Evolutionary conservation across 148 eudicot genomes (phyloP).

Genomic region (Diospyros lotus): DNA sequence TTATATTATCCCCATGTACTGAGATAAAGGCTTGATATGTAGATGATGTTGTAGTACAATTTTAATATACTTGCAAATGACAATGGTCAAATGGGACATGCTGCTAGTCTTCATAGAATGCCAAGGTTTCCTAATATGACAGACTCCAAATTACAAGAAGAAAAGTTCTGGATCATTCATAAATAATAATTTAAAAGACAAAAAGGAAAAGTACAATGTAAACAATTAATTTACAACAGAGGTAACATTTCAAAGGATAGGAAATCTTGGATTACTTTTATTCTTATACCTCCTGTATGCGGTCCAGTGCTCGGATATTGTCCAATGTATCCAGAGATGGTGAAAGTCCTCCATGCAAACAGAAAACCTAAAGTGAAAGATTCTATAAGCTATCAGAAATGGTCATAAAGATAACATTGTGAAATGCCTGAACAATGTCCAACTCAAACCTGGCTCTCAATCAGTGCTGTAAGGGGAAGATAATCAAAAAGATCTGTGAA

Average conservation of each 20-base stretch:
- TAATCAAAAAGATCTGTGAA: conserved; percentile 97
- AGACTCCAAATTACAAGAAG: background rate
- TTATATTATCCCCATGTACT: too few species aligned
- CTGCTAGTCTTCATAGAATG: too few species aligned
- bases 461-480: conserved; percentile 93
- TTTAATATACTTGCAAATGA: too few species aligned
- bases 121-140: background rate
- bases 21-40: too few species aligned
- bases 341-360: conserved; percentile 98
- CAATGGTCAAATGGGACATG: too few species aligned
- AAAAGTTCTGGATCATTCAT: background rate
- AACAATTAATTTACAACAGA: background rate
- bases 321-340: conserved; percentile 91
- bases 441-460: conserved; percentile 85
- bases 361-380: conserved; percentile 54
- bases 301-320: conserved; percentile 90
- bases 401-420: background rate
- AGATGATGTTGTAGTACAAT: too few species aligned
- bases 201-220: too few species aligned
- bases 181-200: background rate
- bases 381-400: conserved; percentile 3
- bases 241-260: background rate
- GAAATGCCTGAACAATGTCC: background rate
- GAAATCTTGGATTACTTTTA: background rate
- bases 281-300: conserved; percentile 79